phyloP scores from a whole-genome alignment of 2,329 filamentous ascomycete species.

The Taxawa tesnikishii region DNA sequence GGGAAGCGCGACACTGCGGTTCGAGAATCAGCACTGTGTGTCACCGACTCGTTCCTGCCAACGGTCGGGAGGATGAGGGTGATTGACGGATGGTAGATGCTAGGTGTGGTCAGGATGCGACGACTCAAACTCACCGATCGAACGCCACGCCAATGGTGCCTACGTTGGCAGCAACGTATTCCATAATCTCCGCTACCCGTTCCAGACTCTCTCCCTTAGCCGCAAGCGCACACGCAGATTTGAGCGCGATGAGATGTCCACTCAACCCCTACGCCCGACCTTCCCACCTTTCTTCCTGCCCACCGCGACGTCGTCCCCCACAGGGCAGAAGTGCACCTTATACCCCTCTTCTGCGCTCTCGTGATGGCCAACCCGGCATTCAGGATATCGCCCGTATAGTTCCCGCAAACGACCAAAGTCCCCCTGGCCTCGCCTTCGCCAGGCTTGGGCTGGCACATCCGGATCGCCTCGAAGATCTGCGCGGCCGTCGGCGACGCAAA shows the following conservation, averaged over 20 bases:
- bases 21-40: background rate
- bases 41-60: background rate
- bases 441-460: conserved; percentile 38
- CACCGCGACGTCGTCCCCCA: conserved; percentile 54
- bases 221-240: conserved; percentile 46
- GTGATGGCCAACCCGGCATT: conserved; percentile 50
- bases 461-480: conserved; percentile 49
- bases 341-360: conserved; percentile 44
- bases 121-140: conserved; percentile 15
- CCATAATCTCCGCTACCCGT: conserved; percentile 22
- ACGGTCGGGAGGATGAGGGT: too few species aligned
- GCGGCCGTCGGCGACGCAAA: conserved; percentile 53
- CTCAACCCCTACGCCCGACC: conserved; percentile 49
- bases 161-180: conserved; percentile 22
- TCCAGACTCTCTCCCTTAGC: conserved; percentile 18
- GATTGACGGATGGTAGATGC: too few species aligned
- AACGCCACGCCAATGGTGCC: conserved; percentile 23
- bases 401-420: conserved; percentile 49
- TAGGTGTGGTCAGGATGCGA: too few species aligned
- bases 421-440: conserved; percentile 23
- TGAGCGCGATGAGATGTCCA: conserved; percentile 48
- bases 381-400: conserved; percentile 53
- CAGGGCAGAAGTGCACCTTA: conserved; percentile 45
- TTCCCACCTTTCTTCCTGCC: conserved; percentile 42
- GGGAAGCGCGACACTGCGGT: conserved; percentile 21